Percentiles rank a stretch among this genome's conserved stretches.
Evolutionary conservation across 768 basidiomycete genomes (phyloP).

Genomic region (Podaxis carcinomalis): DNA sequence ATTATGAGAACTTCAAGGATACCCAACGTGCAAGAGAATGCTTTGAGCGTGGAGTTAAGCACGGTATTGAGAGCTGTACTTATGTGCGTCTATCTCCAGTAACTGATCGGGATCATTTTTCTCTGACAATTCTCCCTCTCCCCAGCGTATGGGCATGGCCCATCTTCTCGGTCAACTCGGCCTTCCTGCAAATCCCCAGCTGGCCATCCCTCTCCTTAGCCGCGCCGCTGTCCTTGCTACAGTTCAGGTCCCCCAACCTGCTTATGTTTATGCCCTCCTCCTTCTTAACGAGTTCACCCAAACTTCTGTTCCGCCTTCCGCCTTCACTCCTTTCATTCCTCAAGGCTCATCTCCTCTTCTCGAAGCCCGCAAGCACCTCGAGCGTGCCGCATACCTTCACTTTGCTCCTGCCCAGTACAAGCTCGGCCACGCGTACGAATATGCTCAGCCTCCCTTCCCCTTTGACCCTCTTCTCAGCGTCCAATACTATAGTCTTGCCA

Average conservation of each 20-base stretch:
- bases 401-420: slow-evolving; percentile 91
- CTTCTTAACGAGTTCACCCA: slow-evolving; percentile 82
- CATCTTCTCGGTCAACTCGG: slow-evolving; percentile 85
- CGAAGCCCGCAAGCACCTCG: slow-evolving; percentile 75
- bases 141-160: slow-evolving; percentile 88
- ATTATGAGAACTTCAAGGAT: slow-evolving; percentile 89
- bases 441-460: slow-evolving; percentile 77
- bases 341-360: slow-evolving; percentile 40
- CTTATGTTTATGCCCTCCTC: slow-evolving; percentile 85
- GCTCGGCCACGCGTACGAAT: slow-evolving; percentile 89
- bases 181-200: slow-evolving; percentile 44
- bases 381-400: slow-evolving; percentile 79
- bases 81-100: slow-evolving; percentile 52
- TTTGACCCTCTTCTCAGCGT: slow-evolving; percentile 90
- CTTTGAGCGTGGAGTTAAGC: slow-evolving; percentile 77
- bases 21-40: slow-evolving; percentile 70
- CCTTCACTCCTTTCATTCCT: slow-evolving; percentile 53
- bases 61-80: slow-evolving; percentile 72
- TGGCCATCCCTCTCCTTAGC: slow-evolving; percentile 69
- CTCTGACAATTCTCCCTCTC: slow-evolving; percentile 2
- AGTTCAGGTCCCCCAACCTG: slow-evolving; percentile 78
- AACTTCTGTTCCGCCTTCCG: slow-evolving; percentile 44
- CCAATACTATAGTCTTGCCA: slow-evolving; percentile 83
- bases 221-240: slow-evolving; percentile 74
- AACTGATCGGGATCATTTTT: slow-evolving; percentile 5